Base-by-base conservation (phyloP, 2,329 filamentous ascomycete species). In the Venturia effusa region DNA sequence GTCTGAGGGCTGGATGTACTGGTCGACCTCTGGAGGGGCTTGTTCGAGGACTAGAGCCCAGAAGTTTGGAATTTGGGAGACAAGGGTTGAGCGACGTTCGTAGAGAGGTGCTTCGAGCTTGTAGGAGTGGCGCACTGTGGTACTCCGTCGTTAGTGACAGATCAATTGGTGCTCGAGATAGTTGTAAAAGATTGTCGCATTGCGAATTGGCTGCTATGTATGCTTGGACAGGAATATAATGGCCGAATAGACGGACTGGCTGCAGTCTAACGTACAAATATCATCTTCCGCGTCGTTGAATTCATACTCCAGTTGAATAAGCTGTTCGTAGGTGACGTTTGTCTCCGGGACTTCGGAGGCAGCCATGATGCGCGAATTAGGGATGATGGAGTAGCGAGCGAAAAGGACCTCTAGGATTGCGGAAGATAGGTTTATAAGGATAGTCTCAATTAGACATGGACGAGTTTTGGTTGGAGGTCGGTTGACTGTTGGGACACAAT, bases 31-130 rank as follows among this genome's bases (percentile, higher is more conserved):
- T 59, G 84, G 82, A 1, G 92, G 92, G 2, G 89, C 87, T 78
- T 92, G 88, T 79, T 96, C 90, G 74, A 97, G 83, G 64, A 97
- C 92, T 65, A 95, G 84, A n/a, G 90, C 82, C 94, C 94, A 97
- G 84, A 97, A 99, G 79, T 90, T 86, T 69, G 86, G 84, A 72
- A 97, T 92, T 72, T 87, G 81, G 67, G 83, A 76, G 68, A 94
- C 80, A 67, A 91, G 77, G 69, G 84, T 82, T 68, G 84, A 81
- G 73, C 93, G 90, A 78, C 89, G 89, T 70, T 83, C 81, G 80
- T 91, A 96, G 66, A 96, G 83, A 55, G 88, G 82, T 66, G 81
- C 79, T 71, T 84, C 83, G 69, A 92, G 81, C 68, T 82, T 78
- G 69, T 88, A 83, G 74, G 92, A 87, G 71, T 88, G 82, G 71